phyloP scores from a whole-genome alignment of 73 alveolate species.

The Paramecium bursaria region DNA sequence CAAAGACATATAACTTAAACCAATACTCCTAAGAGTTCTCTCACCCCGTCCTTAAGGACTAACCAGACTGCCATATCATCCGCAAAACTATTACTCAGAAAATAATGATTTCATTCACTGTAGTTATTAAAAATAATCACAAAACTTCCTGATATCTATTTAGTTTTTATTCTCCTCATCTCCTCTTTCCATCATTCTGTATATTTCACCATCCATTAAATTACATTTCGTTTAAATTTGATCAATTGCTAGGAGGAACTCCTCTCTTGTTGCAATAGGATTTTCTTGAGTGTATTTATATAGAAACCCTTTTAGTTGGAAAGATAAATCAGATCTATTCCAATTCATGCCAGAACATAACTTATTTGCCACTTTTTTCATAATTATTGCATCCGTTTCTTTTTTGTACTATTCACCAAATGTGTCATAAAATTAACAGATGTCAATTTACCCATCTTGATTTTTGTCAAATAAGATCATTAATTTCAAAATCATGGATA shows the following conservation, averaged over 20 bases:
- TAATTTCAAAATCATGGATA: not conserved
- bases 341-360: conserved; percentile 31
- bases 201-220: conserved; percentile 55
- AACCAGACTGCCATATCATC: too few relatives aligned
- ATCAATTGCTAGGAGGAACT: conserved; percentile 49
- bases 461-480: conserved; percentile 47
- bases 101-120: too few relatives aligned
- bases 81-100: too few relatives aligned
- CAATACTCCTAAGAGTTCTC: too few relatives aligned
- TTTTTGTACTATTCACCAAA: conserved; percentile 26
- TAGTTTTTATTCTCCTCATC: conserved; percentile 12
- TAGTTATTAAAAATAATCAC: conserved; percentile 28
- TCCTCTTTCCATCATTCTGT: conserved; percentile 37
- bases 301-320: conserved; percentile 3
- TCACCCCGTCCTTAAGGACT: too few relatives aligned
- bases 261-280: conserved; percentile 11
- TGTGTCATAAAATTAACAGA: conserved; percentile 41
- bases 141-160: conserved; percentile 21
- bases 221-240: not conserved
- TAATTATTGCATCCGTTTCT: conserved; percentile 40
- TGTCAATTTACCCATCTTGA: conserved; percentile 12
- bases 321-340: too few relatives aligned
- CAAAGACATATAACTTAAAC: too few relatives aligned
- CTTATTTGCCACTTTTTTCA: conserved; percentile 1
- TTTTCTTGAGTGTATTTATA: conserved; percentile 11